Conservation (phyloP, 805 yeast genomes). For the Dipodascus geniculatus region DNA sequence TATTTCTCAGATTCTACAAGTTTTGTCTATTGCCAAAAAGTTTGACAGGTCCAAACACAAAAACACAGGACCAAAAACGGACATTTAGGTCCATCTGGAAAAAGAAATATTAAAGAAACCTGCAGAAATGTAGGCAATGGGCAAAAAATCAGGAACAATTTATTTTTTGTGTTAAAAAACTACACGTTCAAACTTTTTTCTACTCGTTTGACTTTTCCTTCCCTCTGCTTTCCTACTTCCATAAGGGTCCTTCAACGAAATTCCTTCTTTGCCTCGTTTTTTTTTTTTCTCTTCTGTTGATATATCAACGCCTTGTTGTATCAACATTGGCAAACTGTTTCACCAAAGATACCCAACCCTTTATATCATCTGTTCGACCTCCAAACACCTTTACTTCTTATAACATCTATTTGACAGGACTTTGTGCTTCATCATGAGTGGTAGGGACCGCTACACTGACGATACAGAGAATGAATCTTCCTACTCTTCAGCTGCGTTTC, state of each 20-base stretch:
- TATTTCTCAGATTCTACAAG: too few species aligned
- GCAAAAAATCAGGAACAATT: not conserved
- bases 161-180: not conserved
- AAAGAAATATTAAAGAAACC: not conserved
- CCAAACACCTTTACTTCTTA: too few species aligned
- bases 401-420: too few species aligned
- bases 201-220: not conserved
- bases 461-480: not conserved
- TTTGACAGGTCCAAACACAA: not conserved
- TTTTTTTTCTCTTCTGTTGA: too few species aligned
- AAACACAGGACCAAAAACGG: not conserved
- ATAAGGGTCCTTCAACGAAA: too few species aligned
- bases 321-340: too few species aligned
- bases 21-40: not conserved
- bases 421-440: not conserved
- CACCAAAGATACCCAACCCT: too few species aligned
- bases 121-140: not conserved
- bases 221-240: not conserved
- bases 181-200: not conserved
- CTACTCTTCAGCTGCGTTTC: not conserved
- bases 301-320: too few species aligned
- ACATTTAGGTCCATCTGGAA: not conserved
- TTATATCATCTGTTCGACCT: not conserved
- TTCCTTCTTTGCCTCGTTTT: not conserved
- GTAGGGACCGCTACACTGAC: not conserved